Conservation (phyloP, 306 rosid species). For the Hippophae tibetana region DNA sequence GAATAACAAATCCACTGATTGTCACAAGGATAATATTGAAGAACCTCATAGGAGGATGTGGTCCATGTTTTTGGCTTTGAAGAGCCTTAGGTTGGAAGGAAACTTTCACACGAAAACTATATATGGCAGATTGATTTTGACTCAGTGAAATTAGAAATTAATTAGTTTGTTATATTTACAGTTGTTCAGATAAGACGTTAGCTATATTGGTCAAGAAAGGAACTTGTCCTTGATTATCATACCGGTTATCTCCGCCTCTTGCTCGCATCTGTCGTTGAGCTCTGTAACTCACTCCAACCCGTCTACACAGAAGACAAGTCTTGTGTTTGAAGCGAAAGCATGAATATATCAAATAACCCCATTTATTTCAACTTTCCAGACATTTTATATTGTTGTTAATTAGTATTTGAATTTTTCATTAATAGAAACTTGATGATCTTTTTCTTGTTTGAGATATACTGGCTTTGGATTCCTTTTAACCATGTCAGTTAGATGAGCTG, state of each 20-base stretch:
- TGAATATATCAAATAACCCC: neutral
- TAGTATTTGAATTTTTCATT: neutral
- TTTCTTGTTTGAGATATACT: neutral
- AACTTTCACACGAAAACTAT: slow-evolving; percentile 8
- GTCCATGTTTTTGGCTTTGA: slow-evolving; percentile 19
- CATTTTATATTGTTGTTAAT: neutral
- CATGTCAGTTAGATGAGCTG: slow-evolving; percentile 3
- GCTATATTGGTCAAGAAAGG: slow-evolving; percentile 1
- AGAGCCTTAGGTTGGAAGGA: slow-evolving; percentile 1
- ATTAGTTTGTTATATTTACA: too few species aligned
- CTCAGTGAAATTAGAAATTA: slow-evolving; percentile 3
- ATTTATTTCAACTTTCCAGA: slow-evolving; percentile 1
- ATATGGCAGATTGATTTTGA: slow-evolving; percentile 11
- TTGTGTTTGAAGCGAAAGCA: neutral
- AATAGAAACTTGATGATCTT: neutral
- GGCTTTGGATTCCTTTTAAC: slow-evolving; percentile 15
- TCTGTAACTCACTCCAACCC: slow-evolving; percentile 10
- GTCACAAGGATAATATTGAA: slow-evolving; percentile 10
- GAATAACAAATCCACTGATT: too few species aligned
- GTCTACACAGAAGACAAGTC: neutral
- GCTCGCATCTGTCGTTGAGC: slow-evolving; percentile 8
- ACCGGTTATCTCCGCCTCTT: slow-evolving; percentile 5
- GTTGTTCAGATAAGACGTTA: neutral
- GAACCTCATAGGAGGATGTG: slow-evolving; percentile 10
- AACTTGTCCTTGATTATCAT: neutral